Base-by-base conservation (phyloP, 495 filamentous ascomycete genomes). In the Barbatosphaeria neglecta region DNA sequence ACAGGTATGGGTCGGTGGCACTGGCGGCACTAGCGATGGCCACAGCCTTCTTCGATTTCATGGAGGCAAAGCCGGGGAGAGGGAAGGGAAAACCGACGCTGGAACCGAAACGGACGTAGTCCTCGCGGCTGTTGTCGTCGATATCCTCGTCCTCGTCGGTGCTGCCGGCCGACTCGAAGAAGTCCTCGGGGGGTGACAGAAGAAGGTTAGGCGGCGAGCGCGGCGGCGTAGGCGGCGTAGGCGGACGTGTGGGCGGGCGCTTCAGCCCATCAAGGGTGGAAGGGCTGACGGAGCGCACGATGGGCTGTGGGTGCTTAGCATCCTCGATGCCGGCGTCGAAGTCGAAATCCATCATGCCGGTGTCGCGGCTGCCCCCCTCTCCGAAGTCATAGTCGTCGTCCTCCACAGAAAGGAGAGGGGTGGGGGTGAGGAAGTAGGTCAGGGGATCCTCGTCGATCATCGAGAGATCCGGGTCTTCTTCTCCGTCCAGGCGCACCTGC, bases 241-340 rank as follows among this genome's bases (percentile, higher is more conserved):
- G 57, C 45, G 55, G 56, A 20, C 46, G 57, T n/a, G 50, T 57
- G 46, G 58, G 61, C 44, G 69, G 68, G 27, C 62, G 64, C 42
- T 64, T 62, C 19, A 74, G 65, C 8, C 70, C 68, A 10, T 55
- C 64, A 22, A 74, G 63, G 41, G 59, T 68, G 1, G 70, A 72
- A 0, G 70, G 70, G 41, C 68, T 72, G 40, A 74, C 62, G 37
- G 65, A 72, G 37, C 70, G 53, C 15, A 72, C 59, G 41, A 69
- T 61, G 13, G 56, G 53, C 11, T 56, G 38, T 8, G 64, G 68
- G 37, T 61, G 64, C 45, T 62, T 70, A 31, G 60, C 51, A 50
- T 74, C 66, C 49, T 72, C 70, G 49, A 74, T 74, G 18, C 70
- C 70, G 16, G 70, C 70, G 45, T 74, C 70, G 43, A 72, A 72